A percentile compares a stretch with the other conserved stretches of the same genome.
Conservation (phyloP, 2,329 filamentous ascomycete genomes). For the Fusarium papillatum region DNA sequence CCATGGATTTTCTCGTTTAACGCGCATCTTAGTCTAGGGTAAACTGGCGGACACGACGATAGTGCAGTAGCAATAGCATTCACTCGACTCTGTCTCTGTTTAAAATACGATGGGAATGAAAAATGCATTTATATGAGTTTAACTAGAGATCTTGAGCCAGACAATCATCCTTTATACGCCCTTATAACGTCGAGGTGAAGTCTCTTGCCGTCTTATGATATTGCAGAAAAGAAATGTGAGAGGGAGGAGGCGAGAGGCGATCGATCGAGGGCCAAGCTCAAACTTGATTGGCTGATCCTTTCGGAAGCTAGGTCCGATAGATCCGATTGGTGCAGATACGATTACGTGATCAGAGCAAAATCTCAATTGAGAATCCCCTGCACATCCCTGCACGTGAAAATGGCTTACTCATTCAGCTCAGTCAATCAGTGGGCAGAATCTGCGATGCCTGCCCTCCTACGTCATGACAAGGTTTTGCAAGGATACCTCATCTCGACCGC, state of each 20-base stretch:
- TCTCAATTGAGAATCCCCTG: not conserved
- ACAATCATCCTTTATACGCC: fast-evolving
- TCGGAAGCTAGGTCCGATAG: not conserved
- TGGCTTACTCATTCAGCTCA: not conserved
- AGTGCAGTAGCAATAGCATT: not conserved
- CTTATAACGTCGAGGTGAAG: fast-evolving
- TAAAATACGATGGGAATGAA: not conserved
- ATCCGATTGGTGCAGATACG: not conserved
- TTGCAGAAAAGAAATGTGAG: not conserved
- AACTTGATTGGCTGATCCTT: not conserved
- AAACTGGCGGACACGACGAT: not conserved
- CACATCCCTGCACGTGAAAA: not conserved
- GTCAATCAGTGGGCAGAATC: not conserved
- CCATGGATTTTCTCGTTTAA: not conserved
- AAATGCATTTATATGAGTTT: fast-evolving
- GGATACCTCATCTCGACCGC: not conserved
- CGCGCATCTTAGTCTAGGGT: not conserved
- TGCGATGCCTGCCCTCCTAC: not conserved
- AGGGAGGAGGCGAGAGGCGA: not conserved
- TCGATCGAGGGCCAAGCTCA: not conserved
- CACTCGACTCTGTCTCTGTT: fast-evolving
- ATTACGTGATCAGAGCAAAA: not conserved
- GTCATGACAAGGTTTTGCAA: not conserved
- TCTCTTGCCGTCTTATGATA: fast-evolving
- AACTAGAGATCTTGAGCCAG: fast-evolving